phyloP scores from a whole-genome alignment of 1,139 yeast genomes.

The Meyerozyma sp. region DNA sequence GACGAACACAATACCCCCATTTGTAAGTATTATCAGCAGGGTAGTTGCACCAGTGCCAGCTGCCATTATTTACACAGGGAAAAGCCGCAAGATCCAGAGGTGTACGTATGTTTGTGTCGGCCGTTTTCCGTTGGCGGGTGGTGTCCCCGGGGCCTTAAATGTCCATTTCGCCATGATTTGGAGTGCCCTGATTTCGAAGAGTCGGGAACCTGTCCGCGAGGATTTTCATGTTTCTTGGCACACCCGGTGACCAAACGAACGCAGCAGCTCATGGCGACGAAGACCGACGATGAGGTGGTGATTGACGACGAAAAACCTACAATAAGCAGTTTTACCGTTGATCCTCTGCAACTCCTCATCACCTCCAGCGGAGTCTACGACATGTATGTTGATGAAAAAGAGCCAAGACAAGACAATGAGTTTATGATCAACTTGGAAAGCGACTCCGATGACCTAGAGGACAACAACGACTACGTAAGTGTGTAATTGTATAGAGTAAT shows the following conservation, averaged over 20 bases:
- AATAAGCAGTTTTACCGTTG: conserved; percentile 33
- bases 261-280: conserved; percentile 23
- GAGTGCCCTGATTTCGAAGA: conserved; percentile 73
- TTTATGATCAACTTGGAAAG: neutral
- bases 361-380: conserved; percentile 22
- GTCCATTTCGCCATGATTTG: conserved; percentile 53
- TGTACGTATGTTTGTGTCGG: conserved; percentile 51
- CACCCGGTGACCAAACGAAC: conserved; percentile 37
- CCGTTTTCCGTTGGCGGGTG: conserved; percentile 66
- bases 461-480: conserved; percentile 20
- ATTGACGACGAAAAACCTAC: conserved; percentile 9
- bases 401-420: neutral
- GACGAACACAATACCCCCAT: conserved; percentile 61
- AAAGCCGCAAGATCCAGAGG: conserved; percentile 27
- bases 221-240: conserved; percentile 40
- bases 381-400: conserved; percentile 19
- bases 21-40: conserved; percentile 49
- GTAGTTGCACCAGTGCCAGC: conserved; percentile 47
- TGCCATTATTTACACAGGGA: conserved; percentile 50
- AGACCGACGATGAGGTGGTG: conserved; percentile 7
- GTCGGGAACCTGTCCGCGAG: conserved; percentile 51
- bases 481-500: neutral
- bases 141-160: conserved; percentile 56
- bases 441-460: conserved; percentile 30
- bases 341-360: conserved; percentile 20